A percentile compares a stretch with the other conserved stretches of the same genome.
Conservation (phyloP, 1,139 yeast genomes). For the Taphrina communis region DNA sequence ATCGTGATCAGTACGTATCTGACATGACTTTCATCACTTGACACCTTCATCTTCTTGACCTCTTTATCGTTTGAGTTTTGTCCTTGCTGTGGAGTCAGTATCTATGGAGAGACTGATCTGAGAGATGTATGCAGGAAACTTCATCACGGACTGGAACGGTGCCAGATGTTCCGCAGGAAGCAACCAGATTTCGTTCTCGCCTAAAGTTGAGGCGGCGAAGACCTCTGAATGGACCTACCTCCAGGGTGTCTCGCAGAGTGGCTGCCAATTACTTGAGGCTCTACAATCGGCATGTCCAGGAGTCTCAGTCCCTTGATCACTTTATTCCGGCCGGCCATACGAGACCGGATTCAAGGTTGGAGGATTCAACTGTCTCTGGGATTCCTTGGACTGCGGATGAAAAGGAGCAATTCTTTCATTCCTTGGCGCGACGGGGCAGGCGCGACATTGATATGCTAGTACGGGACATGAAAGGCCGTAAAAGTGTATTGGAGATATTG, state of each 20-base stretch:
- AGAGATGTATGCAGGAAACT: slow-evolving; percentile 1
- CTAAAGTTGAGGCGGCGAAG: not conserved
- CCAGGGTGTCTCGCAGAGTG: not conserved
- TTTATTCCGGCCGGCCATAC: not conserved
- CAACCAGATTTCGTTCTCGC: not conserved
- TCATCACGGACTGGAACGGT: not conserved
- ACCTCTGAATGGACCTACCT: not conserved
- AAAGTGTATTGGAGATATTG: slow-evolving; percentile 32
- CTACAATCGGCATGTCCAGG: slow-evolving; percentile 12
- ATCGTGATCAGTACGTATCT: too few relatives aligned
- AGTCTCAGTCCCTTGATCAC: slow-evolving; percentile 1
- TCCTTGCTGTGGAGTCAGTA: not conserved
- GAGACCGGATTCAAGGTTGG: not conserved
- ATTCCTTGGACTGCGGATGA: slow-evolving; percentile 26
- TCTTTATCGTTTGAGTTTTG: not conserved
- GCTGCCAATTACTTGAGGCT: slow-evolving; percentile 13
- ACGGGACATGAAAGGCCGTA: slow-evolving; percentile 20
- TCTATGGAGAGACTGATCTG: not conserved
- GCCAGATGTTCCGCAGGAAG: not conserved
- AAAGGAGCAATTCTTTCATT: slow-evolving; percentile 28
- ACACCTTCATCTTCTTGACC: not conserved
- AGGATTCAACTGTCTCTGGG: slow-evolving; percentile 18
- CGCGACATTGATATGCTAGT: slow-evolving; percentile 17
- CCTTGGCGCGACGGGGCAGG: slow-evolving; percentile 31
- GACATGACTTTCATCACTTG: too few relatives aligned